Evolutionary conservation across 140 eudicot genomes (phyloP), one percentile per base, ranked within the genome.

Genomic region (Senecio squalidus): DNA sequence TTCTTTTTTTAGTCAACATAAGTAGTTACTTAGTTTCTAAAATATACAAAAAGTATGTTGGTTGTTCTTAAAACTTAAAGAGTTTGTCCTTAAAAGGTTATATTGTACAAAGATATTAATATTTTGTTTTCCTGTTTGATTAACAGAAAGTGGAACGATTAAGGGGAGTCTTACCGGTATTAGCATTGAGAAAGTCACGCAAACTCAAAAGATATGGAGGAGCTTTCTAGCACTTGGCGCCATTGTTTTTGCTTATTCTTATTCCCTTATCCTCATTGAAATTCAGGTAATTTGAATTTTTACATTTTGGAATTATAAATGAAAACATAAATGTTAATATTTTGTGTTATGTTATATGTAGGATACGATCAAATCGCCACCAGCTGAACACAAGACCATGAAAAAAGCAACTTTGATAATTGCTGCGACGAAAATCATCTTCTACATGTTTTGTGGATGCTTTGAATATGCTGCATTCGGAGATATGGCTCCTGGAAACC

Each of bases 401-500:
- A 87, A 78, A 64, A 80, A 44, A 31, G 96, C 96, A 6, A 87
- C 96, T 23, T 62, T 83, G 9, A 39, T 78, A 2, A 87, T 94
- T 39, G 84, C 83, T 3, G 65, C 68, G 3, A 83, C 78, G 0
- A 87, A 94, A 3, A 87, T 94, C 5, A 9, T 76, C 55, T 87
- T 87, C 86, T 87, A 83, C 89, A 80, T 87, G 96, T 61, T 80
- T 4, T 87, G 96, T 57, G 96, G 96, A 46, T 83, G 94, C 56
- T 73, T 87, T n/a, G 96, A 94, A n/a, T 87, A 87, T 47, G 96
- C 96, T 3, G 94, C 94, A 0, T 83, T 87, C 24, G 96, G 96
- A 2, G 96, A 87, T 80, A 24, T 68, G 10, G 63, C 96, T 5
- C 96, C 96, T 1, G 94, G 89, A 2, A 87, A 87, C 75, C 82